Base-by-base conservation (phyloP, 148 eudicot species). In the Chenopodium album region DNA sequence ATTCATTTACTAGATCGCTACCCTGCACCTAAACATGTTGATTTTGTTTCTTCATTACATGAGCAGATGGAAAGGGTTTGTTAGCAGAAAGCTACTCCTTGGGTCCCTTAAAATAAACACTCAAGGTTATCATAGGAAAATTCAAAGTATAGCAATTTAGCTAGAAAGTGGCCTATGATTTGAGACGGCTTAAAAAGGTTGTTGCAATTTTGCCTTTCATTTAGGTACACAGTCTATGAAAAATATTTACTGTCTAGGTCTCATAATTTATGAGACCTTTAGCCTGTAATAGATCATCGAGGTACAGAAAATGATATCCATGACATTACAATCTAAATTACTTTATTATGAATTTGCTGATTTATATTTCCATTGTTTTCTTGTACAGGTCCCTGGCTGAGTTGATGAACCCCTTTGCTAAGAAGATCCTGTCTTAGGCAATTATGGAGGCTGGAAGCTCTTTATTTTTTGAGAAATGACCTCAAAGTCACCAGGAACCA, bases 401-500 rank as follows among this genome's bases (percentile, higher is more conserved):
- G 52, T 34, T 70, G 64, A 56, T 70, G 11, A 70, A 71, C 9
- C 6, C 54, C 46, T 29, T 37, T 16, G 32, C 50, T 22, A 20
- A n/a, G 47, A 54, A 66, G n/a, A n/a, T 19, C 52, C 68, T 20
- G 7, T 29, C 26, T 1, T 19, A 62, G 22, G 44, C 14, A 34
- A 32, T 9, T 32, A 23, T 9, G n/a, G 19, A 56, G 17, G 64
- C 44, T 28, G 78, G 65, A 54, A 29, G 64, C 31, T 50, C 12
- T 19, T n/a, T 14, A 9, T 3, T 47, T 67, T 76, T 19, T n/a
- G 16, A 31, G 29, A n/a, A 47, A 47, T 2, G 72, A 48, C 71
- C 63, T 13, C 56, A 66, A 59, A 22, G 22, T 48, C 80, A 44
- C 71, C 26, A n/a, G 48, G 81, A 78, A 19, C 74, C 23, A 29